Base-by-base conservation (phyloP, 176 grass and related monocot genomes). In the Avena sativa region DNA sequence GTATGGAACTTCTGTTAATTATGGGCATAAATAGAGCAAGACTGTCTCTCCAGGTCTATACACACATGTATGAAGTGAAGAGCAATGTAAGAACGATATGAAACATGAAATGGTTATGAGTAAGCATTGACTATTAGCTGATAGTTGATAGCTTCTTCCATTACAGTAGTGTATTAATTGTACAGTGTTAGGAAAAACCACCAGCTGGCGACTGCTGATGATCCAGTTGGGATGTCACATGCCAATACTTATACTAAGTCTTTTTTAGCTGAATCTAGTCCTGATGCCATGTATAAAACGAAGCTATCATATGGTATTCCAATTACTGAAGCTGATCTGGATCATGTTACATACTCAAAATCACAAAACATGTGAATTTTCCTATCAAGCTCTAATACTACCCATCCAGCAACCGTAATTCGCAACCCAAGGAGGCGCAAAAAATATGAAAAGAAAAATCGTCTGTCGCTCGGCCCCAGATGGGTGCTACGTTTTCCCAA, bases 1-100 rank as follows among this genome's bases (percentile, higher is more conserved):
- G 64, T 50, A 83, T 4, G 28, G 0, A 78, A 76, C 61, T 44
- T 87, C 16, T 49, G 32, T 85, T 49, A 87, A 46, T 62, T 15
- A 34, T 13, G 30, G 44, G 10, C 13, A 32, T 69, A 76, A 76
- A 67, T 12, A 76, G 61, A 59, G 21, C 46, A 56, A 44, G 12
- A 48, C 19, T 12, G 12, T 56, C 61, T 79, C 8, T 80, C 17
- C 1, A 34, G 11, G 38, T 49, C 17, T 21, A 32, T 25, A 53
- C 4, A 36, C 9, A 48, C 3, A 25, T 58, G 9, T 25, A 34
- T 34, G 63, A 74, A 66, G 30, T 32, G 12, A 61, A 46, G 3
- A 76, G 30, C 36, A 62, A 21, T 34, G 23, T 12, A 40, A 76
- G 32, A n/a, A 71, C 1, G 0, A 51, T 55, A 70, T 8, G 8